These are phyloP conservation scores for Xylaria sp. DNA, from an alignment of 2,329 filamentous ascomycete genomes.

Conservation along the genomic window DNA sequence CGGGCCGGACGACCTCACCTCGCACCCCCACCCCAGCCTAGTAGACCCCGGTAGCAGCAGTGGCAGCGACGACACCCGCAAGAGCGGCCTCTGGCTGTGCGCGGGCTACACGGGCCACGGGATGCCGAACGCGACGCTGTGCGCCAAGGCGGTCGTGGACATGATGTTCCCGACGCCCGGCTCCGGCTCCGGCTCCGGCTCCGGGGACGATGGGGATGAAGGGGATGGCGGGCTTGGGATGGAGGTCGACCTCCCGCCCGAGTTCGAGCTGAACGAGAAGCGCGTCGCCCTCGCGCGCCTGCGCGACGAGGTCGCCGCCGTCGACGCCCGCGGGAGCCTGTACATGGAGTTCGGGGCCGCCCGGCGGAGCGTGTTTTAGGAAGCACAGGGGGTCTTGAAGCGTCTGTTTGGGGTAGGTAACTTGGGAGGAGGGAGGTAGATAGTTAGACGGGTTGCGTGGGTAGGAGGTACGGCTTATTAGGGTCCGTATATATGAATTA, in stretches of 20 bases:
- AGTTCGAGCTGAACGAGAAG: slow-evolving; percentile 44
- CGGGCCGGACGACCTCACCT: slow-evolving; percentile 45
- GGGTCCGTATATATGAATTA: too few species aligned
- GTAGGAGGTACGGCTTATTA: too few species aligned
- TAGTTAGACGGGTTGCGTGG: too few species aligned
- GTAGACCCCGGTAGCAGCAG: too few species aligned
- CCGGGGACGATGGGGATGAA: slow-evolving; percentile 32
- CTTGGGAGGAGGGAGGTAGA: neutral
- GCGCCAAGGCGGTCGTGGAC: slow-evolving; percentile 63
- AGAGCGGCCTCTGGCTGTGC: slow-evolving; percentile 52
- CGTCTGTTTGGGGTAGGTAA: neutral
- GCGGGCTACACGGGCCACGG: slow-evolving; percentile 75
- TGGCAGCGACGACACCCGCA: too few species aligned
- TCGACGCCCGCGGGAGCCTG: slow-evolving; percentile 26
- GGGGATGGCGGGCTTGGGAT: slow-evolving; percentile 34
- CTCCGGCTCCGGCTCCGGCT: too few species aligned
- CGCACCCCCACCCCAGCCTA: too few species aligned
- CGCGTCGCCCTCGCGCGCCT: slow-evolving; percentile 30
- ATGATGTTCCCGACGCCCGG: slow-evolving; percentile 53
- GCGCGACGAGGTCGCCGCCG: slow-evolving; percentile 15
- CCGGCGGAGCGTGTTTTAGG: neutral
- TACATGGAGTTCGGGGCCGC: slow-evolving; percentile 18
- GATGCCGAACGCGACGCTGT: slow-evolving; percentile 73
- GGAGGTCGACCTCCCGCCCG: slow-evolving; percentile 48
- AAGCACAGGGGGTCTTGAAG: neutral